Base-by-base conservation (phyloP, 1,284 basidiomycete species). In the Pulveroboletus sp. region DNA sequence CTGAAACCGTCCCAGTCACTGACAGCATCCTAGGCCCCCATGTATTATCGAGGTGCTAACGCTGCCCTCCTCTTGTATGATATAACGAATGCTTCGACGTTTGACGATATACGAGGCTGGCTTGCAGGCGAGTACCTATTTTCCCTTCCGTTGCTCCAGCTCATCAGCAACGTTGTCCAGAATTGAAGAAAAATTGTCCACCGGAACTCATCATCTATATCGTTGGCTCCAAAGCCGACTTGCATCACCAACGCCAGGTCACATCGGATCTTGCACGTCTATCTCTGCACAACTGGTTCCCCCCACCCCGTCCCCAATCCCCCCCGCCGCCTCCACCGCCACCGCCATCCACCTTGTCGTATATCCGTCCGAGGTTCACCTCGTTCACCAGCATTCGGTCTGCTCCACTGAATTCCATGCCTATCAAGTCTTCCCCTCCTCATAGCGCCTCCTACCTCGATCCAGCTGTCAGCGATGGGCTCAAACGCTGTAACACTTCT, bases 21-120 rank as follows among this genome's bases (percentile, higher is more conserved):
- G 46, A 62, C 54, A 52, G 46, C 25, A 22, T 22, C 51, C 24
- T 69, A 92, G 92, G 94, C 95, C 65, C 96, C 96, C 57, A 97
- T 99, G 92, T 99, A 99, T 81, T 98, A 98, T 82, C 89, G 97
- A 72, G 96, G 96, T 69, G 94, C 96, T 61, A 94, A 96, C 69
- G 96, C 96, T 56, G 96, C 97, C 26, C 86, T 99, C 52, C 83
- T 98, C 60, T 86, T 98, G 65, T 99, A 99, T 77, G 96, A 99
- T 80, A 95, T 99, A 66, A 99, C 97, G 67, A 93, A 92, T 75
- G 81, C 84, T 63, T 80, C 89, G 56, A 92, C 91, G 47, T 96
- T 98, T 77, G 84, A 93, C 59, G 96, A 97, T 73, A 86, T 98
- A 60, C 84, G 89, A 60, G 90, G 91, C 51, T 98, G 96, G 96